Evolutionary conservation across 2,329 filamentous ascomycete species (phyloP).

Genomic region (Grosmannia huntii): DNA sequence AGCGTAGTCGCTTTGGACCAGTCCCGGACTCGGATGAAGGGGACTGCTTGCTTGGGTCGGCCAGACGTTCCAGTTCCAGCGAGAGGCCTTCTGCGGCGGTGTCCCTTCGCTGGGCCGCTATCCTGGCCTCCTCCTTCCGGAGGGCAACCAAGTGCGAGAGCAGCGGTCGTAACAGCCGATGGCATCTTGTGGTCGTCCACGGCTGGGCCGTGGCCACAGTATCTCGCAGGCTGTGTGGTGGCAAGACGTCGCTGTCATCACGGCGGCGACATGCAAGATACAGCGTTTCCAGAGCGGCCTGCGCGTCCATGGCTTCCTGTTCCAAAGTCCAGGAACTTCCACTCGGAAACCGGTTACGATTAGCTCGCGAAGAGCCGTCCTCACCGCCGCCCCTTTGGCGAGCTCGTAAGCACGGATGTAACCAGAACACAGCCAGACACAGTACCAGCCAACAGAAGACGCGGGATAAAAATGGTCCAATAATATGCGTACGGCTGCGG

Average conservation of each 20-base stretch:
- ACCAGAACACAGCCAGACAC: neutral
- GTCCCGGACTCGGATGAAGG: neutral
- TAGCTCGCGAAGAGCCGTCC: neutral
- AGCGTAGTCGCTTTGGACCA: slow-evolving; percentile 11
- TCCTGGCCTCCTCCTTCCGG: slow-evolving; percentile 19
- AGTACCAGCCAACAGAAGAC: neutral
- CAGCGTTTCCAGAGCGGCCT: neutral
- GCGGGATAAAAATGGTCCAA: neutral
- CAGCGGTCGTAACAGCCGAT: slow-evolving; percentile 32
- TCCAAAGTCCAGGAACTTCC: neutral
- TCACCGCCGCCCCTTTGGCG: neutral
- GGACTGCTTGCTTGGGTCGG: neutral
- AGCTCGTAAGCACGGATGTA: neutral
- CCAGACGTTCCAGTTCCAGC: neutral
- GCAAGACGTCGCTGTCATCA: slow-evolving; percentile 6
- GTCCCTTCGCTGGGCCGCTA: neutral
- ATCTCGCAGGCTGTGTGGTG: slow-evolving; percentile 1
- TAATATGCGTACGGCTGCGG: neutral
- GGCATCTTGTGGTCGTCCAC: slow-evolving; percentile 36
- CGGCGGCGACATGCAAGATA: slow-evolving; percentile 3
- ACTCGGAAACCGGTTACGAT: neutral
- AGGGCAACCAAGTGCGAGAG: slow-evolving; percentile 28
- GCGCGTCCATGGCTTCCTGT: too few relatives aligned
- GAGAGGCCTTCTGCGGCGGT: neutral
- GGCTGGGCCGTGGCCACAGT: slow-evolving; percentile 12